These are phyloP conservation scores for Trypanosoma avium DNA, from an alignment of 208 protist genomes.

Conservation along the genomic window DNA sequence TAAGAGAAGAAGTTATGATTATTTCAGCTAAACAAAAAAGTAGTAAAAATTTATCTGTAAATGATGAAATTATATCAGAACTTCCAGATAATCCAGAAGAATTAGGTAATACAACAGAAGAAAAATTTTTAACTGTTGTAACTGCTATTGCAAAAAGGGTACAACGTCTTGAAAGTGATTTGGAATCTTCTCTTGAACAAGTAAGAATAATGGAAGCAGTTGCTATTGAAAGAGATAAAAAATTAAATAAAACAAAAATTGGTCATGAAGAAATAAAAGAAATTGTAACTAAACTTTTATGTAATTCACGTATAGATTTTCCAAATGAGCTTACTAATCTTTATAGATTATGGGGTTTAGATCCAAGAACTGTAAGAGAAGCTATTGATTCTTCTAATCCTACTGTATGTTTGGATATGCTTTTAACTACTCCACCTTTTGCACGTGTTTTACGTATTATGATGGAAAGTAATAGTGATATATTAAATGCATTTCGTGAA, in stretches of 20 bases:
- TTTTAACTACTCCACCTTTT: conserved; percentile 15
- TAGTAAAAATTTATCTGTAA: neutral
- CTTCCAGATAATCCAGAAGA: conserved; percentile 11
- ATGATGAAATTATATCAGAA: neutral
- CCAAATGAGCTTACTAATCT: conserved; percentile 12
- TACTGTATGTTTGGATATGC: neutral
- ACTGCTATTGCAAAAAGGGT: conserved; percentile 18
- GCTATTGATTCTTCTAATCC: conserved; percentile 1
- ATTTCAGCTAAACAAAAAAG: neutral
- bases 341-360: conserved; percentile 10
- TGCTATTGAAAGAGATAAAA: conserved; percentile 16
- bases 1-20: neutral
- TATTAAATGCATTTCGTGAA: conserved; percentile 5
- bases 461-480: conserved; percentile 11
- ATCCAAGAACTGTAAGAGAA: neutral
- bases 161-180: conserved; percentile 10
- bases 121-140: conserved; percentile 16
- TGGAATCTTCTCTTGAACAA: conserved; percentile 16
- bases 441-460: conserved; percentile 5
- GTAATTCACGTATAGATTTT: neutral
- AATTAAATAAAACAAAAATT: conserved; percentile 6
- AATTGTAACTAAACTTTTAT: neutral
- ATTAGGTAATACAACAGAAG: conserved; percentile 5
- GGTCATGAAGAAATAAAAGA: conserved; percentile 9
- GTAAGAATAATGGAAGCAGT: conserved; percentile 18